A percentile compares a stretch with the other conserved stretches of the same genome.
Evolutionary conservation across 2,329 filamentous ascomycete genomes (phyloP).

Genomic region (Colletotrichum navitas): DNA sequence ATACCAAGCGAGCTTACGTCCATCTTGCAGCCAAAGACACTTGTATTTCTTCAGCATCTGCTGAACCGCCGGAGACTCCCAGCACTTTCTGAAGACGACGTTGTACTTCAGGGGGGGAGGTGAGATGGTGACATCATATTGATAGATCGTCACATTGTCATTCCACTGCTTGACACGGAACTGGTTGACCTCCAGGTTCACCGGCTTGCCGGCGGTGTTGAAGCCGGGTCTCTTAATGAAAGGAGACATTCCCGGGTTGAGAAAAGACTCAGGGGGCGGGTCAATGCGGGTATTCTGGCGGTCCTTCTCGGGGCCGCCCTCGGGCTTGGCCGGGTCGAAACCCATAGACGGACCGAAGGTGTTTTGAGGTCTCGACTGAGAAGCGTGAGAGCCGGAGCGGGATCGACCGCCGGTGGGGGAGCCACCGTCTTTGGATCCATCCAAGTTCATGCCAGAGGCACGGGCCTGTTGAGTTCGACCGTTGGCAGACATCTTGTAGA

Average conservation of each 20-base stretch:
- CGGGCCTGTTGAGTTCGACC: conserved; percentile 13
- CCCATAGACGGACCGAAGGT: conserved; percentile 49
- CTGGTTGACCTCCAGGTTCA: conserved; percentile 76
- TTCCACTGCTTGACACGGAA: conserved; percentile 74
- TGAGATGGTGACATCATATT: conserved; percentile 84
- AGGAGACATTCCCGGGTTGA: conserved; percentile 47
- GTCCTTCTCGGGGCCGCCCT: conserved; percentile 44
- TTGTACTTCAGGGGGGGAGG: conserved; percentile 71
- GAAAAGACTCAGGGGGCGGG: conserved; percentile 69
- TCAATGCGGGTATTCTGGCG: conserved; percentile 66
- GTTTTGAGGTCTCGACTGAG: conserved; percentile 12
- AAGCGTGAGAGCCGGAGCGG: conserved; percentile 28
- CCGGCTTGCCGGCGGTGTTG: conserved; percentile 68
- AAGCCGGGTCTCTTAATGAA: conserved; percentile 65
- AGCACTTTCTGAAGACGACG: conserved; percentile 80
- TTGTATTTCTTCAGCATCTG: conserved; percentile 62
- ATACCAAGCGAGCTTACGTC: conserved; percentile 88
- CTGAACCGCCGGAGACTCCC: conserved; percentile 75
- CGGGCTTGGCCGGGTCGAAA: conserved; percentile 58
- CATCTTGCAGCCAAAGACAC: conserved; percentile 79
- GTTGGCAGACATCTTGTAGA: conserved; percentile 17
- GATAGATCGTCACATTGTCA: conserved; percentile 74
- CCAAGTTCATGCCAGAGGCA: conserved; percentile 22
- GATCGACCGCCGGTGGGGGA: conserved; percentile 20
- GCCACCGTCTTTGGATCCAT: conserved; percentile 21